Conservation (phyloP, 164 flowering plant species). For the Cinnamomum micranthum region DNA sequence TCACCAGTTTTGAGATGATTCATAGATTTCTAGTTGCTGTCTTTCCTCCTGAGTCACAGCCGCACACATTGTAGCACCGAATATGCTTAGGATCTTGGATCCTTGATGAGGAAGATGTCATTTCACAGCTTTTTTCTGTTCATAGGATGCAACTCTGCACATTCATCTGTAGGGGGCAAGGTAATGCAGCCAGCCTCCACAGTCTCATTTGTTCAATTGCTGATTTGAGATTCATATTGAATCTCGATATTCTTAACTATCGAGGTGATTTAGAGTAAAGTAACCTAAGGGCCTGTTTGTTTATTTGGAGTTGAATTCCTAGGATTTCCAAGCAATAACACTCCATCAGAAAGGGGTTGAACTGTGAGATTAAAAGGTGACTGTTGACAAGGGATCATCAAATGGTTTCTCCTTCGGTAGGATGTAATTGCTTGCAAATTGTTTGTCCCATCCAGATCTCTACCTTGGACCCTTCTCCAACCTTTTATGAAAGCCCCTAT, state of each 20-base stretch:
- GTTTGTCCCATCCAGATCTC: too few relatives aligned
- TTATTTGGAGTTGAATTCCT: too few relatives aligned
- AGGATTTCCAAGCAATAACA: too few relatives aligned
- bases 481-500: too few relatives aligned
- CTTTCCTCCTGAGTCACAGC: conserved; percentile 52
- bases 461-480: too few relatives aligned
- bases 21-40: conserved; percentile 58
- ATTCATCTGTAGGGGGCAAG: conserved; percentile 7
- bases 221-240: conserved; percentile 11
- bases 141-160: background rate
- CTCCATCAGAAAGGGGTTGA: too few relatives aligned
- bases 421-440: too few relatives aligned
- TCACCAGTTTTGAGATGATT: conserved; percentile 98
- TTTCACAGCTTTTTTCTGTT: background rate
- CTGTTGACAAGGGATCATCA: too few relatives aligned
- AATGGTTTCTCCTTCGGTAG: too few relatives aligned
- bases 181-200: conserved; percentile 5
- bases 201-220: conserved; percentile 3
- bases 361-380: too few relatives aligned
- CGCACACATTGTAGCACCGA: conserved; percentile 38
- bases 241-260: background rate
- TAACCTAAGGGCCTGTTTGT: too few relatives aligned
- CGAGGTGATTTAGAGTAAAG: background rate
- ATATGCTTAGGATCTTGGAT: background rate
- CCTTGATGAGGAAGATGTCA: background rate